phyloP scores from a whole-genome alignment of 78 protist species.

The Planoprotostelium fungivorum region DNA sequence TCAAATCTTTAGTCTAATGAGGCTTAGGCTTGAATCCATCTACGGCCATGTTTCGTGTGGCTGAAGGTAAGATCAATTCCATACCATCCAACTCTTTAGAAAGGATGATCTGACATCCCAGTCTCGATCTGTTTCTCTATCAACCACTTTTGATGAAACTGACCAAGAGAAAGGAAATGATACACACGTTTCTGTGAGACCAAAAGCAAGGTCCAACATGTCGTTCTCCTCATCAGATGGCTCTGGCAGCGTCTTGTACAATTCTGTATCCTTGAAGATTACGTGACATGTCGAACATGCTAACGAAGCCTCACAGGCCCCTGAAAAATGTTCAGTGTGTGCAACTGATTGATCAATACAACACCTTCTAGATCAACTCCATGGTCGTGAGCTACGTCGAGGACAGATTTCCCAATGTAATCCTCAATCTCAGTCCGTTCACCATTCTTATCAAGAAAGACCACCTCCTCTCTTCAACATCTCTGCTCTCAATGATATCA shows the following conservation, averaged over 20 bases:
- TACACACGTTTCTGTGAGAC: conserved; percentile 63
- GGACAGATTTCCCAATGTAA: conserved; percentile 27
- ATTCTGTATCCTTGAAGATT: conserved; percentile 37
- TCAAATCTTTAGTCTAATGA: conserved; percentile 37
- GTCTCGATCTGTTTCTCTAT: conserved; percentile 38
- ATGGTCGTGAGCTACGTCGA: conserved; percentile 78
- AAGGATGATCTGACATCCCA: conserved; percentile 82
- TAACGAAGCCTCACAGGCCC: conserved; percentile 89
- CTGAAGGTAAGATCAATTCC: conserved; percentile 60
- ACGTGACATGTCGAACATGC: conserved; percentile 95
- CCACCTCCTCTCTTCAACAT: not conserved
- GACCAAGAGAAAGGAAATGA: not conserved
- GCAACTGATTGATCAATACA: not conserved
- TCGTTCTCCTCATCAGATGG: conserved; percentile 86
- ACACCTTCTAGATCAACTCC: conserved; percentile 78
- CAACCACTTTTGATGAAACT: not conserved
- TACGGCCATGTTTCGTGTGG: conserved; percentile 65
- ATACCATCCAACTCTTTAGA: conserved; percentile 75
- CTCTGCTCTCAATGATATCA: not conserved
- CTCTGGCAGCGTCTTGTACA: conserved; percentile 65
- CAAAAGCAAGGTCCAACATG: conserved; percentile 90
- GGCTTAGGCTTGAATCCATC: conserved; percentile 66
- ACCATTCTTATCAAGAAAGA: not conserved
- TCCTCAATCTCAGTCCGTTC: not conserved
- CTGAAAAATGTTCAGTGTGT: not conserved